Base-by-base conservation (phyloP, 495 filamentous ascomycete species). In the Podospora australis region DNA sequence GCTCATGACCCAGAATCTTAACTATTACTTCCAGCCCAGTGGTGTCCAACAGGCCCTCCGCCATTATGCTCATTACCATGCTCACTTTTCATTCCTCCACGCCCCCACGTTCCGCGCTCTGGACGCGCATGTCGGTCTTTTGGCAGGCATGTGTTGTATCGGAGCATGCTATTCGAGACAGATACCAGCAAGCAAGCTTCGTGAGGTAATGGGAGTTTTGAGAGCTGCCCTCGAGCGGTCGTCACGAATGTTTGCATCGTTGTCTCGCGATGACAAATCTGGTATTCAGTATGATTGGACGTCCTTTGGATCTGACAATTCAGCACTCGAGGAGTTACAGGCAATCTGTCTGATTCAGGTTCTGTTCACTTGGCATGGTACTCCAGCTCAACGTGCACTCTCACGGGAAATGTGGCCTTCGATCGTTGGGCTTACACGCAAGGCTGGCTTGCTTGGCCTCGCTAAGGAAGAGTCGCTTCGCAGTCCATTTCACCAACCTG, bases 21-120 rank as follows among this genome's bases (percentile, higher is more conserved):
- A 70, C 60, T 50, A 55, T 64, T 77, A 74, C 60, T 70, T 86
- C 50, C 78, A 75, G 10, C 69, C 74, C 14, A 68, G 77, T 41
- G 78, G 81, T 59, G 65, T 86, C 53, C 79, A 72, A 56, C 70
- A 82, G 48, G 82, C 85, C 57, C 69, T 82, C 44, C 70, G 77
- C 24, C 63, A 72, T 13, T 85, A 79, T 62, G 74, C 68, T 46
- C 77, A 82, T 58, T 85, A 79, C 57, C 78, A 84, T 49, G 70
- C 70, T 47, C 83, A 86, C 62, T 82, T 84, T 61, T 75, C 83
- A n/a, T 73, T 84, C 52, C 69, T 87, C 11, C 83, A 87, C 52
- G 68, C 82, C 52, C 79, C 83, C 35, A 82, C 81, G 2, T 86
- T 86, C 59, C 71, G 78, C 47, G 71, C 80, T 25, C 63, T 74